Evolutionary conservation across 2,329 filamentous ascomycete genomes (phyloP).

Genomic region (Hypoxylon sp.): DNA sequence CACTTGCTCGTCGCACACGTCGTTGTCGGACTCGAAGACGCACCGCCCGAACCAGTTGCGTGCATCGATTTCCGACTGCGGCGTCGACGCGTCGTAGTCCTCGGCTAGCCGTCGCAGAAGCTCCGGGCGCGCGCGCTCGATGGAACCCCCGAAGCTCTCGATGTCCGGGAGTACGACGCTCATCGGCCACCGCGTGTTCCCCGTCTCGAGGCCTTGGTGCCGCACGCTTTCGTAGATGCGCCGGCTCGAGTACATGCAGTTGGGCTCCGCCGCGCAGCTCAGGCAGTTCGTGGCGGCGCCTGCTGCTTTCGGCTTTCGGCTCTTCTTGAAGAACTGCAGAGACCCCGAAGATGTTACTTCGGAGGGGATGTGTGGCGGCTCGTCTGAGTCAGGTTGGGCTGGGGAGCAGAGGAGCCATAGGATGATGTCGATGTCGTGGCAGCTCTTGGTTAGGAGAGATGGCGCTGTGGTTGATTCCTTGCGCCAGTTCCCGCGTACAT

Average conservation of each 20-base stretch:
- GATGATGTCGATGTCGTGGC: slow-evolving; percentile 94
- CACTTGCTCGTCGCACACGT: slow-evolving; percentile 92
- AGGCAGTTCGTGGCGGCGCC: slow-evolving; percentile 89
- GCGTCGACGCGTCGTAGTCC: slow-evolving; percentile 68
- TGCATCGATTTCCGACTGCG: slow-evolving; percentile 63
- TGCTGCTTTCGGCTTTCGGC: slow-evolving; percentile 81
- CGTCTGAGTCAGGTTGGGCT: slow-evolving; percentile 58
- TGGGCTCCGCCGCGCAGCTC: slow-evolving; percentile 79
- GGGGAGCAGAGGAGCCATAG: slow-evolving; percentile 92
- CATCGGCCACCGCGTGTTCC: slow-evolving; percentile 84
- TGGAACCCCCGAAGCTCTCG: slow-evolving; percentile 75
- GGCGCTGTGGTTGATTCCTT: slow-evolving; percentile 82
- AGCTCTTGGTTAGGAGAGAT: slow-evolving; percentile 92
- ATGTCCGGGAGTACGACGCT: slow-evolving; percentile 94
- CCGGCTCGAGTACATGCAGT: slow-evolving; percentile 88
- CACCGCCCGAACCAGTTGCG: slow-evolving; percentile 92
- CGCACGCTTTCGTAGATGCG: slow-evolving; percentile 83
- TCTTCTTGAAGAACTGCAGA: slow-evolving; percentile 82
- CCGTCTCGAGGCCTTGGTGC: slow-evolving; percentile 71
- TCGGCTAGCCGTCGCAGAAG: slow-evolving; percentile 58
- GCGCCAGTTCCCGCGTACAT: slow-evolving; percentile 95
- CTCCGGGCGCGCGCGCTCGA: slow-evolving; percentile 59
- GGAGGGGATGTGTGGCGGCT: slow-evolving; percentile 78
- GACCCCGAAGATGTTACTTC: slow-evolving; percentile 82
- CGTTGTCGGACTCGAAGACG: slow-evolving; percentile 93